These are phyloP conservation scores for Plasmodium gaboni DNA, from an alignment of 169 alveolate genomes.

Conservation along the genomic window DNA sequence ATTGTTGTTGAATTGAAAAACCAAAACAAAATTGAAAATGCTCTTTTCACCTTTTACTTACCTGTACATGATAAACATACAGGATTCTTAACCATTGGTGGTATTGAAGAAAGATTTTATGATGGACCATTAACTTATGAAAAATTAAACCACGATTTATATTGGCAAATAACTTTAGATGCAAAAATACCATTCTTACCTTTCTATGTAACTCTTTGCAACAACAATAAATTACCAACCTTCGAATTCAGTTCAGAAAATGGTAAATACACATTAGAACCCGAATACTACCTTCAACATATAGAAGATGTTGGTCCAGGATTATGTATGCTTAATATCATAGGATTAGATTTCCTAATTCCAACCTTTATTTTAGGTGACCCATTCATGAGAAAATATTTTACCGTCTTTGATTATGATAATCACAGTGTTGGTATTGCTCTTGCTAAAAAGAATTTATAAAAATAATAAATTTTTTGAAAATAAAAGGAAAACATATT, in stretches of 20 bases:
- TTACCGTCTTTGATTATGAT: conserved; percentile 71
- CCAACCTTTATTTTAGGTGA: conserved; percentile 69
- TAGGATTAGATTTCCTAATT: not conserved
- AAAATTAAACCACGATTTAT: conserved; percentile 48
- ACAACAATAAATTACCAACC: conserved; percentile 20
- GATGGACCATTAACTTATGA: conserved; percentile 31
- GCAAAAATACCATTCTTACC: conserved; percentile 55
- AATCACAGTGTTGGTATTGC: conserved; percentile 62
- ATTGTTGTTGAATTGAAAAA: conserved; percentile 42
- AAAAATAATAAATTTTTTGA: not conserved
- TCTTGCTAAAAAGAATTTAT: conserved; percentile 20
- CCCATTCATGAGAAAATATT: conserved; percentile 73
- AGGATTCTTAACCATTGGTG: conserved; percentile 58
- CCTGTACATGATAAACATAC: conserved; percentile 14
- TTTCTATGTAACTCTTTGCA: conserved; percentile 12
- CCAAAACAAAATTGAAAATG: conserved; percentile 38
- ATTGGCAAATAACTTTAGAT: conserved; percentile 59
- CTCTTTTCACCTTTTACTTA: conserved; percentile 53
- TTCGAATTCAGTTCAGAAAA: conserved; percentile 18
- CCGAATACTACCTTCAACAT: conserved; percentile 29
- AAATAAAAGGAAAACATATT: not conserved
- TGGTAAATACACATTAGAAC: conserved; percentile 36
- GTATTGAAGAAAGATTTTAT: conserved; percentile 41
- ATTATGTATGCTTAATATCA: not conserved
- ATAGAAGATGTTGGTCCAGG: conserved; percentile 5